Conservation (phyloP, 495 filamentous ascomycete species). For the Geoglossum glabrum region DNA sequence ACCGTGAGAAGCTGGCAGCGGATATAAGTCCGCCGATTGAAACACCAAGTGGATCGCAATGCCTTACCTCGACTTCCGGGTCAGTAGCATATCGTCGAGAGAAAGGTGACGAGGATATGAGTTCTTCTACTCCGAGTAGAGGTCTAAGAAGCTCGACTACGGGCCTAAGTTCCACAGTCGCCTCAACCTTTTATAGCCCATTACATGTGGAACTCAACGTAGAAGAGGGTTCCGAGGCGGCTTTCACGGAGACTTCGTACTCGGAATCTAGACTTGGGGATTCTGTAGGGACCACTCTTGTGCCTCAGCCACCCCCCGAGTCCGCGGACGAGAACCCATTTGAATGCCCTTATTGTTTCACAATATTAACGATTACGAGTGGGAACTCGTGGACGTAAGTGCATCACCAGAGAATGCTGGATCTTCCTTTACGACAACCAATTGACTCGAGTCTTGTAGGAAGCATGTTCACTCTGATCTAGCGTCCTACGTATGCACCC, state of each 20-base stretch:
- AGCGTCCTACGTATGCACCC: not conserved
- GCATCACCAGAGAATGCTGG: not conserved
- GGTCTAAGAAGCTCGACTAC: not conserved
- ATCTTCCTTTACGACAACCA: not conserved
- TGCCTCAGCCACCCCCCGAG: slow-evolving; percentile 8
- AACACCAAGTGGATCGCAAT: no score
- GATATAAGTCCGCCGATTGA: not conserved
- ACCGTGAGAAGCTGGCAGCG: not conserved
- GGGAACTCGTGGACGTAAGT: slow-evolving; percentile 15
- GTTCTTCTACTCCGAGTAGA: not conserved
- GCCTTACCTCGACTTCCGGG: not conserved
- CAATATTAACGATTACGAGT: slow-evolving; percentile 13
- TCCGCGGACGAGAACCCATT: slow-evolving; percentile 12
- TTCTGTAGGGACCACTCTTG: slow-evolving; percentile 20
- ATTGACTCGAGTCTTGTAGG: not conserved
- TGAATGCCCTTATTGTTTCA: slow-evolving; percentile 20
- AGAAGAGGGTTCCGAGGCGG: not conserved
- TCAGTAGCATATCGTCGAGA: not conserved
- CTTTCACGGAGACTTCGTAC: not conserved
- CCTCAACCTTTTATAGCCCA: not conserved
- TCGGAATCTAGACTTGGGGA: not conserved
- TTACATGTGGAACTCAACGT: not conserved
- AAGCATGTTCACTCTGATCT: not conserved
- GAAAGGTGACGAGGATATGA: not conserved
- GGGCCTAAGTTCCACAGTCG: not conserved